Conservation (phyloP, 129 eudicot genomes). For the Glebionis coronaria region DNA sequence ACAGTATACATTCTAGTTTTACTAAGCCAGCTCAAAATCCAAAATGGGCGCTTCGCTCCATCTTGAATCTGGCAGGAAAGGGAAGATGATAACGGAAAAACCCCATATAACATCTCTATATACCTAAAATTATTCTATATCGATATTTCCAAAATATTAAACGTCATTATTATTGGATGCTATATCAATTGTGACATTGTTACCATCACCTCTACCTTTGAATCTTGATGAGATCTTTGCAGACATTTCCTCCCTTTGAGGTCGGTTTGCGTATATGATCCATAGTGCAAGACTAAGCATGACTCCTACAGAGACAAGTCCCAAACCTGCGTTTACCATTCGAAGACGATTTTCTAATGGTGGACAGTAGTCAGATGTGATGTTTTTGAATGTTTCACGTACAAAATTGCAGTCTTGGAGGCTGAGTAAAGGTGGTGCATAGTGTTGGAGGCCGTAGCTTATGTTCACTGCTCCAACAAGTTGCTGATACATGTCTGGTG, state of each 20-base stretch:
- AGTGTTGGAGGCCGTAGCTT: too few species aligned
- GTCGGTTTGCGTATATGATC: constrained; percentile 84
- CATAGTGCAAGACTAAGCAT: constrained; percentile 90
- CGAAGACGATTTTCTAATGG: constrained; percentile 61
- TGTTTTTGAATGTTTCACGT: constrained; percentile 64
- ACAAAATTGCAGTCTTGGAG: constrained; percentile 91
- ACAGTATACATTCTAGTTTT: constrained; percentile 19
- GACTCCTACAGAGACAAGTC: constrained; percentile 78
- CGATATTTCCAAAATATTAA: constrained; percentile 13
- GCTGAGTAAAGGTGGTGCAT: too few species aligned
- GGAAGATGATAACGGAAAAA: constrained; percentile 10
- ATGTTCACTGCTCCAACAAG: constrained; percentile 73
- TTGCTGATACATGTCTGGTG: constrained; percentile 70
- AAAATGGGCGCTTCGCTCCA: constrained; percentile 70
- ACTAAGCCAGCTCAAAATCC: constrained; percentile 43
- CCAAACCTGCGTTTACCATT: constrained; percentile 71
- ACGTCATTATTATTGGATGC: constrained; percentile 19
- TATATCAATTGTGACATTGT: background rate
- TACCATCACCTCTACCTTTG: constrained; percentile 32
- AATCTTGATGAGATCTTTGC: constrained; percentile 40
- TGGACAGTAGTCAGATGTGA: constrained; percentile 59
- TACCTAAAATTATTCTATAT: background rate
- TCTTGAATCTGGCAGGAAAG: constrained; percentile 43
- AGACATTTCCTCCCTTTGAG: constrained; percentile 77
- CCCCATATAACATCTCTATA: constrained; percentile 9